Percentiles rank a stretch among this genome's conserved stretches.
These are phyloP conservation scores for Debaryomycetaceae sp. DNA, from an alignment of 1,139 yeast species.

Conservation along the genomic window DNA sequence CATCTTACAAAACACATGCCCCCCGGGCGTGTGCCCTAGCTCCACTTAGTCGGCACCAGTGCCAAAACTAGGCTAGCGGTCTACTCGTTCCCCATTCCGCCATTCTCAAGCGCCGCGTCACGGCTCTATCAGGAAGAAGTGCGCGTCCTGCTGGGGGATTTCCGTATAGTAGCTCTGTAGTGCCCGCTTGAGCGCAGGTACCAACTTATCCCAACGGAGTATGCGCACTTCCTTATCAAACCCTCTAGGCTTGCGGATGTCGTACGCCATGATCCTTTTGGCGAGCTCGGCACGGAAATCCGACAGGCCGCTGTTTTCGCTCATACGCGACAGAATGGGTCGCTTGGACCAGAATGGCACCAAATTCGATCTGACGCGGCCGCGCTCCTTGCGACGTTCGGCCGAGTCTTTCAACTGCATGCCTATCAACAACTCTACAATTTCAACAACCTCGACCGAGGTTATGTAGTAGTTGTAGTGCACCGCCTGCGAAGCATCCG, in stretches of 20 bases:
- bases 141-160: slow-evolving; percentile 27
- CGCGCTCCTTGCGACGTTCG: slow-evolving; percentile 55
- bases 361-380: slow-evolving; percentile 58
- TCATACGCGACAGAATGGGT: slow-evolving; percentile 51
- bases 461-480: slow-evolving; percentile 50
- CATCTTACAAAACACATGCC: too few species aligned
- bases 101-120: too few species aligned
- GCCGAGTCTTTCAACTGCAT: slow-evolving; percentile 42
- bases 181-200: slow-evolving; percentile 58
- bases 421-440: slow-evolving; percentile 57
- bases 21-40: too few species aligned
- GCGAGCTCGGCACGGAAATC: slow-evolving; percentile 55
- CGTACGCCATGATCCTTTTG: slow-evolving; percentile 62
- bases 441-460: slow-evolving; percentile 61
- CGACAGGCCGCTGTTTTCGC: slow-evolving; percentile 20
- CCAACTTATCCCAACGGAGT: slow-evolving; percentile 55
- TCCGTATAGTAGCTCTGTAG: slow-evolving; percentile 62
- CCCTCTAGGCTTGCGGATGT: slow-evolving; percentile 59
- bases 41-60: too few species aligned
- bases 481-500: slow-evolving; percentile 9
- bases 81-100: too few species aligned
- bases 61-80: too few species aligned
- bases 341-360: slow-evolving; percentile 67
- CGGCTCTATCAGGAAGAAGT: too few species aligned
- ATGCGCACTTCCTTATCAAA: slow-evolving; percentile 66